Evolutionary conservation across 805 yeast species (phyloP).

Genomic region (Wickerhamomyces ciferrii): DNA sequence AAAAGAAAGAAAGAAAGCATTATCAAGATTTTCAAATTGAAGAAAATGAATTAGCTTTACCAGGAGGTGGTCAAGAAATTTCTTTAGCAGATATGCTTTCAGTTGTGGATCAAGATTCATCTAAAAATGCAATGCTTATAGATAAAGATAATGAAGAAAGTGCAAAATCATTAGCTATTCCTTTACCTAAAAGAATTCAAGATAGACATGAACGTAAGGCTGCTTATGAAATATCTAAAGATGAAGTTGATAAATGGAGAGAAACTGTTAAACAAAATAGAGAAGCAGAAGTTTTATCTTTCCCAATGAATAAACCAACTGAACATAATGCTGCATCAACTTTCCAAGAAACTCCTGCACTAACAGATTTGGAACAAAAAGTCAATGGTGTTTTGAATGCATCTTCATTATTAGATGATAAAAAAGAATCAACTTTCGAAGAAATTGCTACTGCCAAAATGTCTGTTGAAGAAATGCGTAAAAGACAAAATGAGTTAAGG

Average conservation of each 20-base stretch:
- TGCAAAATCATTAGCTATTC: constrained; percentile 59
- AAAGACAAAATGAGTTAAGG: constrained; percentile 77
- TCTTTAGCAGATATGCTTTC: constrained; percentile 73
- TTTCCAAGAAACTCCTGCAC: constrained; percentile 38
- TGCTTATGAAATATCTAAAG: constrained; percentile 84
- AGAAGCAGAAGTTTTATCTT: constrained; percentile 77
- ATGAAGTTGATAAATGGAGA: constrained; percentile 84
- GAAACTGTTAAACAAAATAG: constrained; percentile 76
- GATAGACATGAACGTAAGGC: constrained; percentile 81
- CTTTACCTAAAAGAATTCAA: constrained; percentile 82
- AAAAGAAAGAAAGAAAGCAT: constrained; percentile 37
- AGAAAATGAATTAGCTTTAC: constrained; percentile 69
- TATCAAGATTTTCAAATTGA: constrained; percentile 47
- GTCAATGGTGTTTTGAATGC: constrained; percentile 55
- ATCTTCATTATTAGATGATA: constrained; percentile 67
- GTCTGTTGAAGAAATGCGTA: constrained; percentile 71
- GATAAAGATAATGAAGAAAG: constrained; percentile 30
- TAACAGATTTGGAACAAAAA: constrained; percentile 61
- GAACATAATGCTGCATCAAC: constrained; percentile 47
- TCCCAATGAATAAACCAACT: constrained; percentile 55
- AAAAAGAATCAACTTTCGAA: constrained; percentile 79
- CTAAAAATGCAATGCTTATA: constrained; percentile 45
- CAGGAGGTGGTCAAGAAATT: constrained; percentile 53
- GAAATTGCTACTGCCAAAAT: constrained; percentile 78
- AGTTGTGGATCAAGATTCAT: constrained; percentile 45